Base-by-base conservation (phyloP, 495 filamentous ascomycete genomes). In the Chaetomium tenue region DNA sequence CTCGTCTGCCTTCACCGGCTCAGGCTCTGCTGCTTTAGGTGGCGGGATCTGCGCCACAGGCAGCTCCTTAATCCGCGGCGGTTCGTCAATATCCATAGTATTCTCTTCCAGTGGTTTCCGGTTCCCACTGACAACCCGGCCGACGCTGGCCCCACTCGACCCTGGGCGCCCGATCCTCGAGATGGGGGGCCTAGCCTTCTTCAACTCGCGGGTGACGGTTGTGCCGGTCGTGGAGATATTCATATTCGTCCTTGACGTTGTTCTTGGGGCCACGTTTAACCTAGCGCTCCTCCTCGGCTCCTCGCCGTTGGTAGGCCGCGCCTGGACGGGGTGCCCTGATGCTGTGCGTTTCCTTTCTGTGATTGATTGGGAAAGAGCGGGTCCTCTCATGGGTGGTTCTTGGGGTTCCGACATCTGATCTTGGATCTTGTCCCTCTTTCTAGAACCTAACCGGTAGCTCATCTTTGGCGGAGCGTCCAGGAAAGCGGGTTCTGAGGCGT, bases 71-170 rank as follows among this genome's bases (percentile, higher is more conserved):
- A 84, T 70, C 83, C 90, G 70, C 71, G 75, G 71, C n/a, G 66
- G 70, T 28, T 82, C 80, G 66, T 91, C 88, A 55, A 85, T 68
- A 63, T 92, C 90, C 76, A 87, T 86, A 30, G 58, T 71, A 30
- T 82, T 77, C 54, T 91, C 88, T 28, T 85, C 84, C 22, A 87
- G 66, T 1, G 85, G 85, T 71, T 90, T 91, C 50, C 89, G 80
- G 69, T 93, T 95, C 25, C 92, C 92, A 69, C 92, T 97, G 39
- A 96, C 91, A 57, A 92, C 89, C 61, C 92, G 84, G 20, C 90
- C 89, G 25, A 93, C 87, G 60, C 82, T 89, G 5, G 89, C 83
- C 13, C 81, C 79, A 60, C 84, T 82, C 2, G 82, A 80, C 16
- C 77, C 79, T 37, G 81, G 82, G 9, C 83, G 76, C 63, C 79